Evolutionary conservation across 73 alveolate genomes (phyloP), one percentile per base, ranked within the genome.

Genomic region (Paramecium sexaurelia): DNA sequence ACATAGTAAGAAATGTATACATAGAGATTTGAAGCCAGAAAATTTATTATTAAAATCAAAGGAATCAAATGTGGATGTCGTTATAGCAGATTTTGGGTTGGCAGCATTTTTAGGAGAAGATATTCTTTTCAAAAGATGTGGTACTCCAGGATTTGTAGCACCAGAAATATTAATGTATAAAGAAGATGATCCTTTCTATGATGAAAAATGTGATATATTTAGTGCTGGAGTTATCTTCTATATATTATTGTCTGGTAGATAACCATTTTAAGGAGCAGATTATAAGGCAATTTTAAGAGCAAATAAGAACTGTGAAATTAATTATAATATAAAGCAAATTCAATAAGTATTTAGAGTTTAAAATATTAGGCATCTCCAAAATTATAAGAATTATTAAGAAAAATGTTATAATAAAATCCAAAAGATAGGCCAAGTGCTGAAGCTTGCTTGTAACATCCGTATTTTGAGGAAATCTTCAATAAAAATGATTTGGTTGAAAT

Each of bases 101-200:
- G 92, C 92, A 17, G 56, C 92, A 55, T 85, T 85, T 61, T 45
- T 73, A 13, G 47, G 61, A 20, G 84, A 85, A 32, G 92, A 85
- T 1, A 85, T 85, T 56, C 33, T 85, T 13, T 85, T 85, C 24
- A 85, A 85, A 39, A 68, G 92, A 56, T 85, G 92, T 45, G 92
- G 92, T 13, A 85, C 92, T n/a, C 92, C 92, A 27, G 92, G 92
- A 35, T 85, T 85, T 85, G 92, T 85, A 32, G 92, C 92, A 26
- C 92, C 92, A 32, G 92, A 85, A 85, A 73, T 85, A 26, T 56
- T 85, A 32, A 13, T 85, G 56, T 85, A 85, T 85, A 85, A 85
- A 51, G 92, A 85, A 56, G 92, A 75, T 11, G 92, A 85, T 56
- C 92, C 85, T 4, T 85, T 85, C 57, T 85, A 85, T 85, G 92